Percentiles rank a stretch among this genome's conserved stretches.
Evolutionary conservation across 768 basidiomycete genomes (phyloP).

Genomic region (Suillus decipiens): DNA sequence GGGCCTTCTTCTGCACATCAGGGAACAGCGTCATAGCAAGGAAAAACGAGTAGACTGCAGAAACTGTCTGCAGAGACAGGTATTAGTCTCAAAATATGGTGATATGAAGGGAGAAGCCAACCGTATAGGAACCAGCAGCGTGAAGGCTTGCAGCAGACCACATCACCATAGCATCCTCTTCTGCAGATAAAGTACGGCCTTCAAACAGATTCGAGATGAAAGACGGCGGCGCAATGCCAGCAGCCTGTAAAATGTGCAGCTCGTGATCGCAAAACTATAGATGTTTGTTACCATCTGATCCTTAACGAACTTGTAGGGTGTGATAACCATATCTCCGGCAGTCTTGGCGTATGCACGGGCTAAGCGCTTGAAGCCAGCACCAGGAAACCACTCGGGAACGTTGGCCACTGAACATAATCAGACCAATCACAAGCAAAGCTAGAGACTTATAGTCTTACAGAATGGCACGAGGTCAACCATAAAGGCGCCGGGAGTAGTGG

Average conservation of each 20-base stretch:
- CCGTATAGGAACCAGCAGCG: constrained; percentile 17
- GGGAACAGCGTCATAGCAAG: constrained; percentile 9
- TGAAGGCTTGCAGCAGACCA: constrained; percentile 52
- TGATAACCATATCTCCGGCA: constrained; percentile 60
- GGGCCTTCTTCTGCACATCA: no score
- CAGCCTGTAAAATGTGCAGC: no score
- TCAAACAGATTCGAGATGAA: no score
- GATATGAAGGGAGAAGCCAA: neutral
- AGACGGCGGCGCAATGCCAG: no score
- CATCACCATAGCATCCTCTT: constrained; percentile 62
- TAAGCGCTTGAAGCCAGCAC: constrained; percentile 28
- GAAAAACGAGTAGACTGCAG: constrained; percentile 13
- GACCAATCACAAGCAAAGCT: neutral
- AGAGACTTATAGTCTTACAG: constrained; percentile 20
- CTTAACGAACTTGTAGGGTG: constrained; percentile 37
- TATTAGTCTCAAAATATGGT: neutral
- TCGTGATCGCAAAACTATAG: no score
- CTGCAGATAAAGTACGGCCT: constrained; percentile 21
- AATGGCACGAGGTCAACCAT: constrained; percentile 55
- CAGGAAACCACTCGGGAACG: constrained; percentile 60
- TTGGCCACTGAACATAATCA: constrained; percentile 34
- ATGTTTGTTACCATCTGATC: no score
- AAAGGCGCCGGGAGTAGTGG: constrained; percentile 48
- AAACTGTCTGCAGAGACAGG: constrained; percentile 7
- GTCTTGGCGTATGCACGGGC: constrained; percentile 14